Evolutionary conservation across 1,139 yeast genomes (phyloP), one percentile per base, ranked within the genome.

Genomic region (Ashbya aceris): DNA sequence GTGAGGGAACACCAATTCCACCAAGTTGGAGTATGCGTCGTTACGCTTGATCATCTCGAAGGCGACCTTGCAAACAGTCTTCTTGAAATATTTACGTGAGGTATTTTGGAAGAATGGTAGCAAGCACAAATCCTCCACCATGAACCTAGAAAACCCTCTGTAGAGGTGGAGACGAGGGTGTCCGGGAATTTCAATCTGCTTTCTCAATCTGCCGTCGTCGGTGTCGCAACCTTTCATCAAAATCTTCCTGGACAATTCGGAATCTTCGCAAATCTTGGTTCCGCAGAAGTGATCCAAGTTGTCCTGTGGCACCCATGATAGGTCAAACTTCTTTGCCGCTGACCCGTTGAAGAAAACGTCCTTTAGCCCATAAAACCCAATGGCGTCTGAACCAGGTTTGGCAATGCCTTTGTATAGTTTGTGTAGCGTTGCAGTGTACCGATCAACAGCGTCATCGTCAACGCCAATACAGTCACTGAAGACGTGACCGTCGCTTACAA

Each of bases 401-500:
- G 49, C 65, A 35, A 74, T 48, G 3, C 49, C 49, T 11, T 55
- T 40, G 49, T 74, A 74, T 9, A 76, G 54, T 7, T 60, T 55
- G 45, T 68, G 68, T 44, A 77, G 66, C 27, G 66, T 66, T 8
- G 52, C 54, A 1, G 77, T 73, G 50, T 74, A 77, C 9, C 48
- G 50, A 49, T 73, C 73, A 29, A 77, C 81, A 40, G 66, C 66
- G 32, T 62, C 66, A 53, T 77, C 83, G 55, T 75, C 78, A 33
- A 65, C 70, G 38, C 70, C 73, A 55, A 72, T 74, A 58, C 82
- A 77, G 56, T 77, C 83, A 47, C 79, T 73, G 58, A 77, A 77
- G 8, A 77, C 83, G 54, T 77, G 83, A 0, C 83, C 82, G 51
- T 77, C 83, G 55, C 79, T 73, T 23, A 77, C 79, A 54, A 77